These are phyloP conservation scores for Plicaturopsis crispa DNA, from an alignment of 768 basidiomycete genomes.

Conservation along the genomic window DNA sequence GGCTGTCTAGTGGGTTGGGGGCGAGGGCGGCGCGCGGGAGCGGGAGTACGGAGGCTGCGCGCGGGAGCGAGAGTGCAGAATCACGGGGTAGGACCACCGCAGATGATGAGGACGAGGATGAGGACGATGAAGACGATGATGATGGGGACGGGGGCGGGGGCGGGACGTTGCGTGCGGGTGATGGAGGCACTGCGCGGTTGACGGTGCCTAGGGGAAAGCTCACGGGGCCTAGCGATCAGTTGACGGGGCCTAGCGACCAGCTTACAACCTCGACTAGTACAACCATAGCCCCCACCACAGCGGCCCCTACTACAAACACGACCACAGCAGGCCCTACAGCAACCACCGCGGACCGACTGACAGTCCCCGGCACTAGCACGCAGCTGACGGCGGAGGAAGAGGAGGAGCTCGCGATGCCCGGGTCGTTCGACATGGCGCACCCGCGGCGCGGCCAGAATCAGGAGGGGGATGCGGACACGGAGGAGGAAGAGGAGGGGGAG, in stretches of 20 bases:
- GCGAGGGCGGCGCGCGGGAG: background rate
- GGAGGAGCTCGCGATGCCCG: slow-evolving; percentile 38
- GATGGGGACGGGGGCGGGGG: slow-evolving; percentile 15
- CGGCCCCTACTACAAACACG: slow-evolving; percentile 2
- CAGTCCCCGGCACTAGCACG: slow-evolving; percentile 4
- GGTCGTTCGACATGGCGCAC: slow-evolving; percentile 33
- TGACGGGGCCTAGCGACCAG: slow-evolving; percentile 4
- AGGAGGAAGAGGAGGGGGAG: background rate
- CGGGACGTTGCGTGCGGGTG: slow-evolving; percentile 19
- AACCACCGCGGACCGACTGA: background rate
- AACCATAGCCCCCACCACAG: background rate
- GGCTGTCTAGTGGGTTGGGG: slow-evolving; percentile 2
- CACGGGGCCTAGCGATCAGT: too few species aligned
- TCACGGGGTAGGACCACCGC: slow-evolving; percentile 23
- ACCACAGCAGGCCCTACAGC: background rate
- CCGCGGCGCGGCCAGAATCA: slow-evolving; percentile 3
- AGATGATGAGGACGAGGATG: slow-evolving; percentile 27
- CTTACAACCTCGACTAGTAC: slow-evolving; percentile 5
- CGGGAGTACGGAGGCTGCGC: slow-evolving; percentile 33
- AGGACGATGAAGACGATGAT: slow-evolving; percentile 21
- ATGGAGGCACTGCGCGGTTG: slow-evolving; percentile 12
- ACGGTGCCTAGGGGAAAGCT: too few species aligned
- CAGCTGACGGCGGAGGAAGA: slow-evolving; percentile 17
- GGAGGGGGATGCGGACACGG: background rate
- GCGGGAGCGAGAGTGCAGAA: slow-evolving; percentile 24